Conservation (phyloP, 495 filamentous ascomycete genomes). For the Neurospora sp. region DNA sequence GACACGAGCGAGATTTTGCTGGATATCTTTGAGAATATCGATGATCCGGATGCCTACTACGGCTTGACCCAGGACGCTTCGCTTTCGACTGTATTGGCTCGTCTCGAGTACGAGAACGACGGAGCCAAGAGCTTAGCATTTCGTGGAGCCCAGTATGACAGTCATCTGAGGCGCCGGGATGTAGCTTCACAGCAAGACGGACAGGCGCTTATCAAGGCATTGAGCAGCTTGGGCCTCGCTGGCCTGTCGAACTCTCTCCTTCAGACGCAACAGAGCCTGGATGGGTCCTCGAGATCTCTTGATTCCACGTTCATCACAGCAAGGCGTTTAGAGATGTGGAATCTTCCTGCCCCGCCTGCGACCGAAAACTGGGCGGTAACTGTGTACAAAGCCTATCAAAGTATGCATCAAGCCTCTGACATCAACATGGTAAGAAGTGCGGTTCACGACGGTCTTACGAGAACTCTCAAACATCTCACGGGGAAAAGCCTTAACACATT, state of each 20-base stretch:
- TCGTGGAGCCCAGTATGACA: conserved; percentile 85
- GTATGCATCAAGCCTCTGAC: conserved; percentile 57
- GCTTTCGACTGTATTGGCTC: conserved; percentile 63
- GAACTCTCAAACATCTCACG: conserved; percentile 50
- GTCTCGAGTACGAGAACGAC: conserved; percentile 84
- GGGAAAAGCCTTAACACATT: conserved; percentile 46
- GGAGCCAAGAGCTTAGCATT: conserved; percentile 84
- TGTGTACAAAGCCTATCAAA: conserved; percentile 71
- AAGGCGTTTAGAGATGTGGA: conserved; percentile 84
- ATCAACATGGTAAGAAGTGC: conserved; percentile 36
- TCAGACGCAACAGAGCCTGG: conserved; percentile 48
- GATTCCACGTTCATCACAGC: conserved; percentile 74
- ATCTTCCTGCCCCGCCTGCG: conserved; percentile 62
- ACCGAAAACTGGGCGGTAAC: conserved; percentile 53
- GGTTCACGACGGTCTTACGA: conserved; percentile 55
- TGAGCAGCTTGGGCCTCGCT: conserved; percentile 57
- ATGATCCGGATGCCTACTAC: conserved; percentile 94
- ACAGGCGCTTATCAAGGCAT: conserved; percentile 48
- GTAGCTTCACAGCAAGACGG: conserved; percentile 31
- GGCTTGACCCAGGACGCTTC: conserved; percentile 75
- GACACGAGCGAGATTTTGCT: conserved; percentile 60
- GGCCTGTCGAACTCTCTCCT: conserved; percentile 65
- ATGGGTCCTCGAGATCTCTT: conserved; percentile 43
- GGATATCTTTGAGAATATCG: conserved; percentile 76
- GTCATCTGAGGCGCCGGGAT: conserved; percentile 51